Percentiles rank a stretch among this genome's conserved stretches.
phyloP scores from a whole-genome alignment of 768 basidiomycete species.

The Cyclocybe cylindracea region DNA sequence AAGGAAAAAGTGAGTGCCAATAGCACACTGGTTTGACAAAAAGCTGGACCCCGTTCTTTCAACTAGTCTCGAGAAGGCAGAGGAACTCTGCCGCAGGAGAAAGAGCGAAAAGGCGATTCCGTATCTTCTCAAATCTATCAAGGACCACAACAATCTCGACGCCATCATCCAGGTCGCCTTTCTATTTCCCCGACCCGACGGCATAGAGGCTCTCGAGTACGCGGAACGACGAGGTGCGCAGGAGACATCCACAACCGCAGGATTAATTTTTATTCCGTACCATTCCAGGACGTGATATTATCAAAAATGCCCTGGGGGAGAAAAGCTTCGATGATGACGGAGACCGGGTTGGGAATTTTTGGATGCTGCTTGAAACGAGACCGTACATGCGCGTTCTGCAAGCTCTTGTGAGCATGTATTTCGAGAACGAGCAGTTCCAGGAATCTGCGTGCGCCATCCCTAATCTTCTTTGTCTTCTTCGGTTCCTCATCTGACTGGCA shows the following conservation, averaged over 20 bases:
- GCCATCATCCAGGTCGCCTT: constrained; percentile 37
- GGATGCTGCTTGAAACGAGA: constrained; percentile 17
- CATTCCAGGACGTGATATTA: too few relatives aligned
- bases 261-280: too few relatives aligned
- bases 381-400: constrained; percentile 48
- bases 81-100: background rate
- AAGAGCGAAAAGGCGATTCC: constrained; percentile 21
- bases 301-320: too few relatives aligned
- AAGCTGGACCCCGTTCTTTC: background rate
- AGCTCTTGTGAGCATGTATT: constrained; percentile 34
- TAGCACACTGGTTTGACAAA: background rate
- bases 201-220: background rate
- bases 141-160: constrained; percentile 41
- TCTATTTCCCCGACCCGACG: background rate
- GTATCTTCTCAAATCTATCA: constrained; percentile 38
- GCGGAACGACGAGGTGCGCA: constrained; percentile 3
- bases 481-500: background rate
- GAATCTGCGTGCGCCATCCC: constrained; percentile 33
- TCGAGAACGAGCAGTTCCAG: constrained; percentile 30
- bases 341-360: too few relatives aligned
- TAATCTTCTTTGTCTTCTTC: constrained; percentile 36
- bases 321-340: too few relatives aligned
- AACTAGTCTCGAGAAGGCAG: constrained; percentile 5
- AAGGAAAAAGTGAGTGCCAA: constrained; percentile 21
- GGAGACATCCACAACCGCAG: too few relatives aligned